These are phyloP conservation scores for Paxillus ammoniavirescens DNA, from an alignment of 768 basidiomycete species.

Conservation along the genomic window DNA sequence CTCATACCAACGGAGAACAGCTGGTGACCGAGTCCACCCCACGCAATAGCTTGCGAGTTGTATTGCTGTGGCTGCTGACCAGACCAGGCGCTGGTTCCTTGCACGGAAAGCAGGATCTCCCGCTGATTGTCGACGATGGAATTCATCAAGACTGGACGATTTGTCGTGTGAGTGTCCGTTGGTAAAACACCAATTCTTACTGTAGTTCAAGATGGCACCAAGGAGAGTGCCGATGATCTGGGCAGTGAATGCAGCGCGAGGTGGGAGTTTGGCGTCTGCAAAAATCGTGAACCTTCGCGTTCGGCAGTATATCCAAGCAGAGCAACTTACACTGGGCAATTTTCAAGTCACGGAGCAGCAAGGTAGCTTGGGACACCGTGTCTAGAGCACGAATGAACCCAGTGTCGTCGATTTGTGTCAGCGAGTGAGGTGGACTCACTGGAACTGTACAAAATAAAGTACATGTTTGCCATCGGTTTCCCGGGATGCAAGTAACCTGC, in stretches of 20 bases:
- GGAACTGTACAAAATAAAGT: slow-evolving; percentile 44
- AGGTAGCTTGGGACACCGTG: slow-evolving; percentile 46
- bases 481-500: slow-evolving; percentile 36
- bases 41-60: slow-evolving; percentile 35
- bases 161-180: slow-evolving; percentile 8
- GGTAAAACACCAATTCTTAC: slow-evolving; percentile 22
- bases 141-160: slow-evolving; percentile 56
- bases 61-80: slow-evolving; percentile 31
- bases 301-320: not conserved
- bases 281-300: slow-evolving; percentile 36
- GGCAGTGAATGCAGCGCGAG: slow-evolving; percentile 60
- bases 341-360: slow-evolving; percentile 58
- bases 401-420: slow-evolving; percentile 18
- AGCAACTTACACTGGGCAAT: slow-evolving; percentile 26
- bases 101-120: slow-evolving; percentile 48
- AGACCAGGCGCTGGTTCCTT: slow-evolving; percentile 46
- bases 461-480: slow-evolving; percentile 44
- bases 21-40: slow-evolving; percentile 37
- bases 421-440: slow-evolving; percentile 27
- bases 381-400: slow-evolving; percentile 39
- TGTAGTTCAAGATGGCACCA: slow-evolving; percentile 46
- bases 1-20: slow-evolving; percentile 31
- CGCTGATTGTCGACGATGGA: slow-evolving; percentile 52
- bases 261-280: slow-evolving; percentile 52
- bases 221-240: slow-evolving; percentile 57